Base-by-base conservation (phyloP, 106 monocot genomes). In the Xerophyta viscosa region DNA sequence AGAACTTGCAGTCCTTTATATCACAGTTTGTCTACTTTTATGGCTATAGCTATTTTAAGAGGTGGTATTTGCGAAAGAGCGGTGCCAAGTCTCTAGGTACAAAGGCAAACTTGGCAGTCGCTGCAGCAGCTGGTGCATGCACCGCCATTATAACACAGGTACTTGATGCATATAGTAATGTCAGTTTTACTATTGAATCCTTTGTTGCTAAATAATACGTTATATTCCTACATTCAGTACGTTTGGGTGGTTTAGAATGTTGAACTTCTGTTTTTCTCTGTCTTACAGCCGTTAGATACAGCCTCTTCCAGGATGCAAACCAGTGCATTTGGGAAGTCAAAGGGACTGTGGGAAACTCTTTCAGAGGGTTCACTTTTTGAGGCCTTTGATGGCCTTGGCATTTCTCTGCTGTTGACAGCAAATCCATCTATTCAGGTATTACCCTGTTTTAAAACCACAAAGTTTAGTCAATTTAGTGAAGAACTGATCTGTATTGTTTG, bases 261-360 rank as follows among this genome's bases (percentile, higher is more conserved):
- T 66, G 54, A 50, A 7, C 15, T 39, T 8, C 39, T 17, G 10
- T 39, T 65, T 64, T 29, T 36, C 50, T 31, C 47, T 30, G 25
- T 61, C 39, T 18, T 73, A 21, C 51, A 96, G 96, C 96, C 96
- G 57, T 62, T 96, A 62, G 96, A 96, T 77, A 96, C 77, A 37
- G 89, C 89, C 58, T 78, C 96, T 43, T 96, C 96, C 30, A 84
- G 76, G 71, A 96, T 96, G 96, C 96, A 96, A 79, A 89, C 96
- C 54, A 85, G 96, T 74, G 88, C 73, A 29, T 96, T 89, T 79
- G 96, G 89, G 42, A 82, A 88, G 56, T 81, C 89, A 3, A 89
- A 70, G 50, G 84, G 96, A 20, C 64, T 96, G 33, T 85, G 75
- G 78, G 65, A 75, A 57, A 89, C 85, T 54, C 81, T 96, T 48